Conservation (phyloP, 345 rosid genomes). For the Capsella bursapastoris region DNA sequence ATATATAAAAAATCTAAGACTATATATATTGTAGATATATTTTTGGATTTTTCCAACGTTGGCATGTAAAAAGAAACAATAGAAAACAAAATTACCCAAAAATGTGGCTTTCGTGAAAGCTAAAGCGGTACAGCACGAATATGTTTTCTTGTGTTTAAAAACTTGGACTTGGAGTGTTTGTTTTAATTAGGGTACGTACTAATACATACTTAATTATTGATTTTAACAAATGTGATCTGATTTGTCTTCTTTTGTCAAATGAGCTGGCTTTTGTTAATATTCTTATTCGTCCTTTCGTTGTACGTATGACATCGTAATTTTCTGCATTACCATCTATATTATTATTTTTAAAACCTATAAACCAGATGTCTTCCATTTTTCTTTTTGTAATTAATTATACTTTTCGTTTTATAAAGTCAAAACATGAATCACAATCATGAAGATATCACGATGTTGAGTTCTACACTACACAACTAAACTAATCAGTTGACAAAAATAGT, state of each 20-base stretch:
- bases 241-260: constrained; percentile 28
- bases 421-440: constrained; percentile 41
- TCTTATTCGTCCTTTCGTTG: constrained; percentile 41
- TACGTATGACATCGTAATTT: constrained; percentile 37
- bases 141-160: background rate
- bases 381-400: constrained; percentile 11
- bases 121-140: constrained; percentile 16
- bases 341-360: constrained; percentile 26
- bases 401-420: constrained; percentile 28
- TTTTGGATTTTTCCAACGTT: background rate
- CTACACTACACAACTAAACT: constrained; percentile 18
- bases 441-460: constrained; percentile 23
- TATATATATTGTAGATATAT: background rate
- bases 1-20: background rate
- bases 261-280: constrained; percentile 33
- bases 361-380: constrained; percentile 38
- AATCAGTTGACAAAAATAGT: constrained; percentile 27
- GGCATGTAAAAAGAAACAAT: background rate
- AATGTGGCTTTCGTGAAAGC: constrained; percentile 8
- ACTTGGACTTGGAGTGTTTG: constrained; percentile 21
- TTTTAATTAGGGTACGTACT: background rate
- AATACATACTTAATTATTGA: constrained; percentile 11
- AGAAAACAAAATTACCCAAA: background rate
- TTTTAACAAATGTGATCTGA: constrained; percentile 7
- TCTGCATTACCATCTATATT: constrained; percentile 34